A percentile compares a stretch with the other conserved stretches of the same genome.
Conservation (phyloP, 805 yeast genomes). For the Saturnispora ahearnii region DNA sequence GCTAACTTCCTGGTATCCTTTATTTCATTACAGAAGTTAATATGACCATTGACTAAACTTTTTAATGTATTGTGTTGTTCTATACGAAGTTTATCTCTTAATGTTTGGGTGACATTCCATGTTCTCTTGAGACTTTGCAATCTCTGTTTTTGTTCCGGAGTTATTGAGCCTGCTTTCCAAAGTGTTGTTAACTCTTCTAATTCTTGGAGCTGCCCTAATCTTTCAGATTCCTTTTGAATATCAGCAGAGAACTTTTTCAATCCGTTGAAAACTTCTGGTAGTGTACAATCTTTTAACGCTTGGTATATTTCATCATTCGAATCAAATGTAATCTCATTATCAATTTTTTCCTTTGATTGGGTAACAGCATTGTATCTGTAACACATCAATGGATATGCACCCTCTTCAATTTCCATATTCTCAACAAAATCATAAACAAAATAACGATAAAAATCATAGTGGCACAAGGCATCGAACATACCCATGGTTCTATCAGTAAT, state of each 20-base stretch:
- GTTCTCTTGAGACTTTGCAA: conserved; percentile 3
- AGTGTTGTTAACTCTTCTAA: conserved; percentile 2
- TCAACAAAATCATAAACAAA: conserved; percentile 68
- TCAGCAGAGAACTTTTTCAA: conserved; percentile 7
- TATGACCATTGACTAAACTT: conserved; percentile 7
- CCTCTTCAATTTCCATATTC: conserved; percentile 18
- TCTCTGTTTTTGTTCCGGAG: conserved; percentile 5
- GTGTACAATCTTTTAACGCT: conserved; percentile 20
- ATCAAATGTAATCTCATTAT: conserved; percentile 21
- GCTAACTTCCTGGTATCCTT: conserved; percentile 4
- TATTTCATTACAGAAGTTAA: conserved; percentile 8
- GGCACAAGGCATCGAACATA: conserved; percentile 71
- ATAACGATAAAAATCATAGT: conserved; percentile 87
- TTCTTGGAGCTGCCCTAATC: conserved; percentile 7
- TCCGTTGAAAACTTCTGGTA: conserved; percentile 22
- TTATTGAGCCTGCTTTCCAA: conserved; percentile 2
- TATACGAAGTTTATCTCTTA: conserved; percentile 5
- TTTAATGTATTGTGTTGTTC: conserved; percentile 5
- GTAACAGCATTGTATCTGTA: conserved; percentile 20
- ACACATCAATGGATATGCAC: conserved; percentile 21
- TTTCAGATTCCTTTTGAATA: conserved; percentile 3
- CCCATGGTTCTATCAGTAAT: conserved; percentile 82
- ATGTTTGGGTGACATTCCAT: conserved; percentile 7
- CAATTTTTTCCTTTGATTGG: conserved; percentile 22
- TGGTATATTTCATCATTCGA: conserved; percentile 20